Conservation (phyloP, 306 rosid genomes). For the Elaeagnus macrophylla region DNA sequence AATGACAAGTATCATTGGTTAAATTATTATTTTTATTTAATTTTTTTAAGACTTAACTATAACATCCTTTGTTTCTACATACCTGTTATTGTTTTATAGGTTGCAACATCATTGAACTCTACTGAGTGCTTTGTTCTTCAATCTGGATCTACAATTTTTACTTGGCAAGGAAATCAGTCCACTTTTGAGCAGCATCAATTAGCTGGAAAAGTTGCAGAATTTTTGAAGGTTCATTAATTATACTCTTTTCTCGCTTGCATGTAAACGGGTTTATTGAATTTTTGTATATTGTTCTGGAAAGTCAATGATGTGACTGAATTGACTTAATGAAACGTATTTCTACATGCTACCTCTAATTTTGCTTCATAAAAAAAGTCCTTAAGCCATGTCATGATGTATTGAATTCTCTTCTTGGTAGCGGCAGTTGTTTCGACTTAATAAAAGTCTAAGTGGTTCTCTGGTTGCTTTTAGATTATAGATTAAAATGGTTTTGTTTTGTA, state of each 20-base stretch:
- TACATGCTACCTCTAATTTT: too few relatives aligned
- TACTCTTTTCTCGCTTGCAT: background rate
- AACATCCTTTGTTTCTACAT: background rate
- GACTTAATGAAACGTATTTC: conserved; percentile 4
- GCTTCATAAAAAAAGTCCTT: background rate
- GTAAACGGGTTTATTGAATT: conserved; percentile 9
- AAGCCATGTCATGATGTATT: background rate
- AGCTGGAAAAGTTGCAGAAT: conserved; percentile 81
- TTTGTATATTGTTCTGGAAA: conserved; percentile 7
- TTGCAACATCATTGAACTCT: conserved; percentile 72
- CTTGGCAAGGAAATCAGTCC: conserved; percentile 93
- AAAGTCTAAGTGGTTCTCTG: background rate
- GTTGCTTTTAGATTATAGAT: background rate
- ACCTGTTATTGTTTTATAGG: conserved; percentile 43
- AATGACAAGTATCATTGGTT: too few relatives aligned
- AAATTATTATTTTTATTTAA: too few relatives aligned
- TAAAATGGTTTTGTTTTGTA: background rate
- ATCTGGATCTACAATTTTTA: conserved; percentile 82
- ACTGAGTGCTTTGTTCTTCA: conserved; percentile 80
- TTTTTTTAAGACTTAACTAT: background rate
- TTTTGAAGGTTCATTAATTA: conserved; percentile 54
- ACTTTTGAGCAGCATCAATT: conserved; percentile 88
- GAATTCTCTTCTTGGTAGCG: background rate
- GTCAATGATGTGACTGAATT: conserved; percentile 8
- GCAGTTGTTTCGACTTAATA: background rate